These are phyloP conservation scores for Asparagopsis taxiformis DNA, from an alignment of 31 red algal species.

Conservation along the genomic window DNA sequence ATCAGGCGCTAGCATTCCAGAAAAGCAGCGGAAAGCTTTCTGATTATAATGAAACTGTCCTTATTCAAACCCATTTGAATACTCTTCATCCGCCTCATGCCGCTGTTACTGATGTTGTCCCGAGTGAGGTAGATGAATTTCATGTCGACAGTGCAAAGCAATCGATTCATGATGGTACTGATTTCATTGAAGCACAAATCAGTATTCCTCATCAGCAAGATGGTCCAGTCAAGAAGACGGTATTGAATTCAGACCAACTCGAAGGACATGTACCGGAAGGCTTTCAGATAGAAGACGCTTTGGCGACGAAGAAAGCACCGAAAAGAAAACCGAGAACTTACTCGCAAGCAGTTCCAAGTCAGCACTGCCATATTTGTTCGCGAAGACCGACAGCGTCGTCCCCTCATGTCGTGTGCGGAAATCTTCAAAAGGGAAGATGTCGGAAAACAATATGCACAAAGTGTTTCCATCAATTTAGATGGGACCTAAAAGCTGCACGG, in stretches of 20 bases:
- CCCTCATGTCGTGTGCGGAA: slow-evolving; percentile 56
- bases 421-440: slow-evolving; percentile 31
- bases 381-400: slow-evolving; percentile 22
- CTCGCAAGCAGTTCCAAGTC: slow-evolving; percentile 43
- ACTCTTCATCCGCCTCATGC: no score
- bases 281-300: no score
- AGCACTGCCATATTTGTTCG: slow-evolving; percentile 73
- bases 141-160: background rate
- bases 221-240: no score
- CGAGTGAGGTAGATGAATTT: background rate
- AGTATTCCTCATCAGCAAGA: no score
- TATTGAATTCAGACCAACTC: no score
- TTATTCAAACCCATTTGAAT: no score
- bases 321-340: slow-evolving; percentile 61
- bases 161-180: no score
- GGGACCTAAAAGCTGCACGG: slow-evolving; percentile 39
- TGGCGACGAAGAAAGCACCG: no score
- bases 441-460: slow-evolving; percentile 62
- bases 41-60: no score
- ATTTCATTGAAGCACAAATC: no score
- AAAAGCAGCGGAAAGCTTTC: background rate
- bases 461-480: slow-evolving; percentile 39
- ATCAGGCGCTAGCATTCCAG: background rate
- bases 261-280: no score
- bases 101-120: background rate